Base-by-base conservation (phyloP, 371 early-diverging fungal genomes). In the Rhizopus stolonifer region DNA sequence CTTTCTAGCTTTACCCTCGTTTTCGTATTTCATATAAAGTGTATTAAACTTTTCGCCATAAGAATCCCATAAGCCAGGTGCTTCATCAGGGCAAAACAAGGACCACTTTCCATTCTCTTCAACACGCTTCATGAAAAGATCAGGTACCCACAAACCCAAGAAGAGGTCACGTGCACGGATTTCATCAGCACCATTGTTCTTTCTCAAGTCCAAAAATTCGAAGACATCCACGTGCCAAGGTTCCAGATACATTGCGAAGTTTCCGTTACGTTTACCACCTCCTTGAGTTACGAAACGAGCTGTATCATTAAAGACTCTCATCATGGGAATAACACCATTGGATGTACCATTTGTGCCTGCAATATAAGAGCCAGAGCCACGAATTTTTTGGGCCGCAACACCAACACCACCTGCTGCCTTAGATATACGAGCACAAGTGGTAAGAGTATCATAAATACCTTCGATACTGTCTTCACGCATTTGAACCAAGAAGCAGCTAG, bases 201-300 rank as follows among this genome's bases (percentile, higher is more conserved):
- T 99, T 74, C 93, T 89, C 59, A 99, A 74, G 52, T 99, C 99
- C 51, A 99, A 72, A 74, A 99, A 99, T 46, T 94, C 95, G 73
- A 99, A 97, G 13, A 99, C 86, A 69, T 99, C 99, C 4, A 93
- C 84, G 66, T 99, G 99, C 99, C 99, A 99, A 9, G 99, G 99
- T 74, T 99, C 99, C 38, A 99, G 79, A 73, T 96, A 99, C 64
- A 99, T 89, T 50, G 99, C 99, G 76, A 99, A 98, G 6, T 98
- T 95, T n/a, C 99, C 98, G 2, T 98, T 96, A 19, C 99, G 88
- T 82, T 98, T 99, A 79, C 97, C 98, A 38, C 99, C 99, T 45
- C 99, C 99, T 74, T 99, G 99, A 69, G 98, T 96, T 15, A 99
- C 97, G 67, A 98, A 99, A 46, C 97, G 90, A 11, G 97, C 96